Base-by-base conservation (phyloP, 2,329 filamentous ascomycete genomes). In the Cytospora chrysosperma region DNA sequence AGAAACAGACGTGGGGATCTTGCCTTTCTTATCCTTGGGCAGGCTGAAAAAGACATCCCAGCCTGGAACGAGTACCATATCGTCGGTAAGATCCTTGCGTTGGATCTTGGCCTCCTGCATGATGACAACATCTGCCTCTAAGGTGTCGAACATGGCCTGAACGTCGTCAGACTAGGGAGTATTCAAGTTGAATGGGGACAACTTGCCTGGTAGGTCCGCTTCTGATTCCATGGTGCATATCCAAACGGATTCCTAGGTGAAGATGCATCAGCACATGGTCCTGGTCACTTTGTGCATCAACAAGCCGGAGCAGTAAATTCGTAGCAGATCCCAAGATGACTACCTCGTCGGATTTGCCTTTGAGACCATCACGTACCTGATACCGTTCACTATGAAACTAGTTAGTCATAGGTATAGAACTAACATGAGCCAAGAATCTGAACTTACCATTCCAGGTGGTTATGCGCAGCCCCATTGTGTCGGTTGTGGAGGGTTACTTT, bases 91-190 rank as follows among this genome's bases (percentile, higher is more conserved):
- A 69, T 97, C 93, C 73, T 97, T 97, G 63, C 90, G 85, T 73
- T 98, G 95, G 49, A 98, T 97, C 77, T 98, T 99, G 51, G 92
- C 88, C 76, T 98, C 95, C 75, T 99, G 95, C 81, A 98, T 93
- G 64, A 97, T 84, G 21, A 98, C 87, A 67, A 99, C 95, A 74
- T 99, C 95, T 59, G 93, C 88, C 74, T 95, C 91, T 8, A 99
- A 84, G 51, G 90, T 91, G 69, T 97, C 91, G 76, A 99, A 98
- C 95, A 98, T 98, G 68, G 89, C 84, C 89, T 92, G 64, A 2
- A 56, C 8, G 6, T 30, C 15, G 4, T 37, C 27, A 32, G 21
- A 55, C 59, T 64, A 21, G 64, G 50, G 0, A 26, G 32, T 19
- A 50, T 13, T 61, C 43, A 21, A 2, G n/a, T 24, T 30, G 43